Base-by-base conservation (phyloP, 257 asterid species). In the Ocimum tenuiflorum region DNA sequence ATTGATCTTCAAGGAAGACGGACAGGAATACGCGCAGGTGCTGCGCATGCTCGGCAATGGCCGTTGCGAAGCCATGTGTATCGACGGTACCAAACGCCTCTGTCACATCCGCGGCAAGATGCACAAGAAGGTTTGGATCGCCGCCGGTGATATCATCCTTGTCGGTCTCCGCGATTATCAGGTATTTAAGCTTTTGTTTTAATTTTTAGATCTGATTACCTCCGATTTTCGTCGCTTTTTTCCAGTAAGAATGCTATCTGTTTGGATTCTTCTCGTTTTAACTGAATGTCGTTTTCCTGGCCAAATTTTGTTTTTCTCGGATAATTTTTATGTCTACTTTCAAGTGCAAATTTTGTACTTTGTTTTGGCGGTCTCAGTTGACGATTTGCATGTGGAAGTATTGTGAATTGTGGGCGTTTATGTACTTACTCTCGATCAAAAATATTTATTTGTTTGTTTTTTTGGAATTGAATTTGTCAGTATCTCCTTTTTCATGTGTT, bases 91-190 rank as follows among this genome's bases (percentile, higher is more conserved):
- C 15, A 91, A 88, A 48, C 96, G 96, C 62, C 97, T 88, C 61
- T 86, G 94, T 64, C 97, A 88, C 23, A 91, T 91, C 73, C 94
- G 96, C 14, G 97, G 96, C 0, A 91, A 91, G 88, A 86, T 91
- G 97, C 96, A 88, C 62, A 91, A 91, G 80, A 91, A 91, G 74
- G 97, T 91, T 41, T 91, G 96, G 97, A 88, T 91, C 73, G 95
- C 97, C 61, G 89, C 95, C 75, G 95, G 95, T 7, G 97, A 91
- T 61, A 91, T 91, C 62, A 79, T 91, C 73, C 97, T 91, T 61
- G 95, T 91, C 42, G 95, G 96, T 12, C 96, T 91, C 77, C 97
- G 97, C 36, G 97, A 91, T 68, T 91, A 91, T 69, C 97, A 91
- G 95, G 96, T 76, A 36, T 36, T 20, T 15, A 42, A 4, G 0